Evolutionary conservation across 495 filamentous ascomycete genomes (phyloP), one percentile per base, ranked within the genome.

Genomic region (Peziza echinospora): DNA sequence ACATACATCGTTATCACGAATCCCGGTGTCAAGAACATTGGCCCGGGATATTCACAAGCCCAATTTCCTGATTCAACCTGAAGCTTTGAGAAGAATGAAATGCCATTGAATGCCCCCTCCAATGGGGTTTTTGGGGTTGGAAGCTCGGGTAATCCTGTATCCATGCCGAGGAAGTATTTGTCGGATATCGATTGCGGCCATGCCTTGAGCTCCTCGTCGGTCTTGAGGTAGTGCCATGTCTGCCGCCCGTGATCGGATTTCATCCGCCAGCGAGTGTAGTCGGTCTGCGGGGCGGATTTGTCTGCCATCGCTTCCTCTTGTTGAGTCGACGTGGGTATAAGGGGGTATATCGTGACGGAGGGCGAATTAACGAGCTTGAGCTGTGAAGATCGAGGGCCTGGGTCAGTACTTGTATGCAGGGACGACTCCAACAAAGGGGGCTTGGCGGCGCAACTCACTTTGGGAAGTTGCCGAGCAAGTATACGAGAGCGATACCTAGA

Each of bases 21-120:
- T 21, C 84, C 83, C 2, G 85, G 84, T 6, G 94, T 65, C 43
- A 97, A 73, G 59, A 97, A 94, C 71, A 75, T 72, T 9, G 73
- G 73, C 1, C 86, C 89, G 49, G 89, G 89, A 65, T 96, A 97
- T 60, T 96, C 89, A 64, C 86, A 94, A 4, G 70, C 89, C 89
- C 89, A 97, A 58, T 93, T 82, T 3, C 89, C 89, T 6, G 82
- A 76, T 39, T 79, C 74, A 0, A 93, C 71, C 57, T 97, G 89
- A 30, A 96, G 70, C 42, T 84, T 72, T 26, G 84, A 82, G 67
- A 89, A 93, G 69, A 92, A 97, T 2, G 73, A 69, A 45, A 97
- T 67, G 44, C 78, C 84, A 64, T 96, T 96, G 50, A 75, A 69
- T 21, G 78, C 82, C 7, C 80, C 67, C 53, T 83, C 71, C 41